Evolutionary conservation across 768 basidiomycete genomes (phyloP).

Genomic region (Termitomyces eurrhizus): DNA sequence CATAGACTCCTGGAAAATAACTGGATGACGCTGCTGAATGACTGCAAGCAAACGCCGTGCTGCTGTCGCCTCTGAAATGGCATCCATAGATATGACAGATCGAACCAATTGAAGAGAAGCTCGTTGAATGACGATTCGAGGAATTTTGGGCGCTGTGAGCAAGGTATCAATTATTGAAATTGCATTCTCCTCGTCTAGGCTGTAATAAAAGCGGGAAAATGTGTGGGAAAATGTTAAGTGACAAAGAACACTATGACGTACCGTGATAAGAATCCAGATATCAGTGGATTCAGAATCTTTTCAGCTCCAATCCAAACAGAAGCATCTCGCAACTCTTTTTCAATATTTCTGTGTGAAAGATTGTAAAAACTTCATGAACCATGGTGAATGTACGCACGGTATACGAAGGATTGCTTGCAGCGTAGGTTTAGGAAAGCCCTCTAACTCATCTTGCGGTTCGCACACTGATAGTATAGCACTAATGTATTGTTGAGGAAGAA

Average conservation of each 20-base stretch:
- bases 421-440: conserved; percentile 38
- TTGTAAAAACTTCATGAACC: neutral
- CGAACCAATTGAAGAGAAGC: conserved; percentile 26
- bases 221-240: conserved; percentile 1
- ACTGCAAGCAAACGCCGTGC: conserved; percentile 45
- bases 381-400: conserved; percentile 36
- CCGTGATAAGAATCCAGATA: conserved; percentile 36
- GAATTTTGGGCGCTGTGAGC: conserved; percentile 29
- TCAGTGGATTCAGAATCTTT: conserved; percentile 53
- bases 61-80: conserved; percentile 14
- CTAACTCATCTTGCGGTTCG: conserved; percentile 54
- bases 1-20: conserved; percentile 39
- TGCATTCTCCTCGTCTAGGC: conserved; percentile 28
- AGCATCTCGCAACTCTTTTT: conserved; percentile 41
- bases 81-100: conserved; percentile 22
- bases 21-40: conserved; percentile 64
- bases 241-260: conserved; percentile 10
- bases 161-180: conserved; percentile 33
- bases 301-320: conserved; percentile 50
- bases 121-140: conserved; percentile 29
- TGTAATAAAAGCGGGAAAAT: conserved; percentile 16
- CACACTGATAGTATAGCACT: conserved; percentile 65
- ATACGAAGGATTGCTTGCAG: conserved; percentile 41
- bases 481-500: conserved; percentile 56
- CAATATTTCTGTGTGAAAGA: conserved; percentile 34